phyloP scores from a whole-genome alignment of 306 rosid species.

The Echinosophora koreensis region DNA sequence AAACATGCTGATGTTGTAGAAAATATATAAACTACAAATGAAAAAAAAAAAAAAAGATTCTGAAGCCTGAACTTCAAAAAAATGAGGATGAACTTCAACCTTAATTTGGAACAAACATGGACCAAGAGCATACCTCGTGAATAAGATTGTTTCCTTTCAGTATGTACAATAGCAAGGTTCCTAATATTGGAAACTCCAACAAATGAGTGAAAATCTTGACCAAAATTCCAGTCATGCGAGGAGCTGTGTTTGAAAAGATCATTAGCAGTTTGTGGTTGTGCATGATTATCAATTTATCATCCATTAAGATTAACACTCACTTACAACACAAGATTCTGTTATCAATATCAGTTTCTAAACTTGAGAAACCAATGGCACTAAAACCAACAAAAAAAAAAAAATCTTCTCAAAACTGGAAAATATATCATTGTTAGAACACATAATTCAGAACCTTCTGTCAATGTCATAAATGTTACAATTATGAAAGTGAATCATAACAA shows the following conservation, averaged over 20 bases:
- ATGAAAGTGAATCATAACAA: background rate
- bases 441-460: too few relatives aligned
- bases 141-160: constrained; percentile 79
- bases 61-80: background rate
- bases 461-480: background rate
- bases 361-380: constrained; percentile 1
- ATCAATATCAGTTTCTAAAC: constrained; percentile 3
- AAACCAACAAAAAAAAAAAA: background rate
- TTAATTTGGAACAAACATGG: constrained; percentile 5
- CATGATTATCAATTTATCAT: background rate
- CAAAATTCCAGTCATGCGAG: constrained; percentile 83
- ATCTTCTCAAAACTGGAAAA: background rate
- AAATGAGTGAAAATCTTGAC: constrained; percentile 72
- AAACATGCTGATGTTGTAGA: background rate
- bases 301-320: background rate
- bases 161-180: constrained; percentile 66
- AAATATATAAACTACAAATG: background rate
- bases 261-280: constrained; percentile 38
- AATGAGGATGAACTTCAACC: constrained; percentile 14
- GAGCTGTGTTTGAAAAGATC: constrained; percentile 60
- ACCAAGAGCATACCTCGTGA: constrained; percentile 64
- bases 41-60: background rate
- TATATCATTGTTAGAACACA: background rate
- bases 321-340: constrained; percentile 23
- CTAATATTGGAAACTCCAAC: constrained; percentile 75